Evolutionary conservation across 192 early-diverging fungal species (phyloP), one percentile per base, ranked within the genome.

Genomic region (Obelidium mucronatum): DNA sequence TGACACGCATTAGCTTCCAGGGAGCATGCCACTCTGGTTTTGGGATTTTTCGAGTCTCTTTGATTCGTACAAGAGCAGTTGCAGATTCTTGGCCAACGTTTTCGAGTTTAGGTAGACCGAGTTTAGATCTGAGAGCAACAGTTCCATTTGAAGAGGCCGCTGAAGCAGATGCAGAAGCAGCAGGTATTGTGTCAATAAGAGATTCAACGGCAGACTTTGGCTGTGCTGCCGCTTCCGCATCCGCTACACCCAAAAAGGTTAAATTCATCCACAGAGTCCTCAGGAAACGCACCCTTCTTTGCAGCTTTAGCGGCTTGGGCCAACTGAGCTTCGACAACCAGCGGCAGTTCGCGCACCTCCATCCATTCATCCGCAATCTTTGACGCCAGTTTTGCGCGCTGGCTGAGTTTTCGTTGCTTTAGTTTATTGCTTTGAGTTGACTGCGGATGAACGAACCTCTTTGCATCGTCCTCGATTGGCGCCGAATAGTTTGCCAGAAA

Each of bases 21-120:
- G 98, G 98, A 51, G 98, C 94, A 82, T 99, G 98, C 98, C 98
- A 99, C 42, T 90, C 85, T 2, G 98, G 98, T 59, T 91, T 89
- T 28, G 86, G 83, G n/a, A 85, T 76, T 67, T 86, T 86, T 54
- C 85, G 69, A 15, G 82, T 67, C 53, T 91, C 83, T 55, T 87
- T 84, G 67, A 89, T 78, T 22, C 85, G 72, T 8, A 88, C 80
- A 26, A 88, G 67, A 15, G 86, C 77, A 13, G 79, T 75, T 13
- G 54, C 60, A 15, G 74, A 73, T n/a, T 62, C 61, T 58, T 79
- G 76, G 53, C 36, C 26, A 17, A 28, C 37, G 24, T 19, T 53
- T 36, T 51, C 62, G 36, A 40, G 31, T 34, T 40, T 28, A 22
- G 48, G 62, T 19, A 42, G 26, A 26, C 44, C 59, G 2, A 77